Percentiles rank a stretch among this genome's conserved stretches.
Evolutionary conservation across 1,139 yeast genomes (phyloP).

Genomic region (Yamadazyma kanchanaburiensis): DNA sequence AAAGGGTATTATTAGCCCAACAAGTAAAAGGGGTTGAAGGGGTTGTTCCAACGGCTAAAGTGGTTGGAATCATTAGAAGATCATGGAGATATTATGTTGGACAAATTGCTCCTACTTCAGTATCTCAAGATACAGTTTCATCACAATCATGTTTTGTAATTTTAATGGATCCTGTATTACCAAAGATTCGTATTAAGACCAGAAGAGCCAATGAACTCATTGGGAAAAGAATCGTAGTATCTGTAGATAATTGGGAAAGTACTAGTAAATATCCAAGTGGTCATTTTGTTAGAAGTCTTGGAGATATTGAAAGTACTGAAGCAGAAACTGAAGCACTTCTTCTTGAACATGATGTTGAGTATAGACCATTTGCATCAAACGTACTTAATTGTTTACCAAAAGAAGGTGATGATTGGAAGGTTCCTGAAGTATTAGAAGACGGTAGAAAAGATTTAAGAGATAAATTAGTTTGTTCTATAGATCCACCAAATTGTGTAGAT

Average conservation of each 20-base stretch:
- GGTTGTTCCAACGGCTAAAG: slow-evolving; percentile 85
- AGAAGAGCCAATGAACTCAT: slow-evolving; percentile 77
- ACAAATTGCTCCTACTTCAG: slow-evolving; percentile 80
- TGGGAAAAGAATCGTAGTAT: slow-evolving; percentile 87
- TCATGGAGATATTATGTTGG: slow-evolving; percentile 98
- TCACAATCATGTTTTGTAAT: slow-evolving; percentile 79
- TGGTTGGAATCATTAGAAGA: slow-evolving; percentile 85
- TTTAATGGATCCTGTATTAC: slow-evolving; percentile 85
- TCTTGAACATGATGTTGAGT: slow-evolving; percentile 94
- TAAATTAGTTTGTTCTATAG: slow-evolving; percentile 88
- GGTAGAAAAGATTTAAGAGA: slow-evolving; percentile 84
- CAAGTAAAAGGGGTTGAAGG: slow-evolving; percentile 55
- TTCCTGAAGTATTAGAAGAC: slow-evolving; percentile 60
- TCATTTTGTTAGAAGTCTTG: slow-evolving; percentile 86
- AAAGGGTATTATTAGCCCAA: slow-evolving; percentile 69
- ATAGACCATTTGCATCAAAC: slow-evolving; percentile 89
- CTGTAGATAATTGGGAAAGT: slow-evolving; percentile 90
- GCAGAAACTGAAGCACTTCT: slow-evolving; percentile 96
- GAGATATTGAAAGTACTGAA: slow-evolving; percentile 85
- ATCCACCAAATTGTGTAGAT: slow-evolving; percentile 98
- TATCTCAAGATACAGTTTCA: slow-evolving; percentile 56
- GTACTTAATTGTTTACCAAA: slow-evolving; percentile 89
- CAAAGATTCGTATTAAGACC: slow-evolving; percentile 83
- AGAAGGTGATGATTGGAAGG: slow-evolving; percentile 93
- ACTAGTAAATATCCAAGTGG: slow-evolving; percentile 88